Conservation (phyloP, 306 rosid species). For the Purshia tridentata region DNA sequence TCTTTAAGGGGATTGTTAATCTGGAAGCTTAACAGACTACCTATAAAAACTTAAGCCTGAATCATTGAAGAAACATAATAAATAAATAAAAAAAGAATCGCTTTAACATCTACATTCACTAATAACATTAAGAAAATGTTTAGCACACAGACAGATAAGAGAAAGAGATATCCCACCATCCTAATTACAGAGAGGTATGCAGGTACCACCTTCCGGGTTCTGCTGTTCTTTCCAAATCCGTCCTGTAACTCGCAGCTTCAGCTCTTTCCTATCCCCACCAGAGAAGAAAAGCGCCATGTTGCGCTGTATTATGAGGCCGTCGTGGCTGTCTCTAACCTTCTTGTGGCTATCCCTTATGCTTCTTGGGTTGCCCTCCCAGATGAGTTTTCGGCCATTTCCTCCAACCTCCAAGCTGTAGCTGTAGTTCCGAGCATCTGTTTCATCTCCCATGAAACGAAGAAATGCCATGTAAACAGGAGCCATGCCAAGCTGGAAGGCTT, state of each 20-base stretch:
- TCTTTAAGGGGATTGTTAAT: not conserved
- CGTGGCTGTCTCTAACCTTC: conserved; percentile 77
- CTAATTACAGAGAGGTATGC: conserved; percentile 60
- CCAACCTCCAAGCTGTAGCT: conserved; percentile 78
- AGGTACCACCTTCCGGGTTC: conserved; percentile 57
- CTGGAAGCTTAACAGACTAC: not conserved
- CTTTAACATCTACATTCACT: conserved; percentile 31
- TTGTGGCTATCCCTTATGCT: conserved; percentile 71
- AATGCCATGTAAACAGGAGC: conserved; percentile 80
- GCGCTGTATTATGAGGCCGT: conserved; percentile 69
- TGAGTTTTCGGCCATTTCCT: conserved; percentile 65
- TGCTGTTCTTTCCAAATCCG: conserved; percentile 79
- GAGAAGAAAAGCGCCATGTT: conserved; percentile 82
- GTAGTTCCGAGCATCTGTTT: conserved; percentile 61
- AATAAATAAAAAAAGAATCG: not conserved
- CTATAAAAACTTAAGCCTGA: not conserved
- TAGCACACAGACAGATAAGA: conserved; percentile 20
- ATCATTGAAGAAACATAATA: not conserved
- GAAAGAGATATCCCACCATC: conserved; percentile 20
- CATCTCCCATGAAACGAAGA: conserved; percentile 79
- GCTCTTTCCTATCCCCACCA: conserved; percentile 71
- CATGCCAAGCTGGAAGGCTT: conserved; percentile 79
- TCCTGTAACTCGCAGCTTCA: conserved; percentile 73
- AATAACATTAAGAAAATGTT: conserved; percentile 20
- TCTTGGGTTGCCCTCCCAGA: conserved; percentile 67